Base-by-base conservation (phyloP, 1,284 basidiomycete genomes). In the Ganoderma lucidum region DNA sequence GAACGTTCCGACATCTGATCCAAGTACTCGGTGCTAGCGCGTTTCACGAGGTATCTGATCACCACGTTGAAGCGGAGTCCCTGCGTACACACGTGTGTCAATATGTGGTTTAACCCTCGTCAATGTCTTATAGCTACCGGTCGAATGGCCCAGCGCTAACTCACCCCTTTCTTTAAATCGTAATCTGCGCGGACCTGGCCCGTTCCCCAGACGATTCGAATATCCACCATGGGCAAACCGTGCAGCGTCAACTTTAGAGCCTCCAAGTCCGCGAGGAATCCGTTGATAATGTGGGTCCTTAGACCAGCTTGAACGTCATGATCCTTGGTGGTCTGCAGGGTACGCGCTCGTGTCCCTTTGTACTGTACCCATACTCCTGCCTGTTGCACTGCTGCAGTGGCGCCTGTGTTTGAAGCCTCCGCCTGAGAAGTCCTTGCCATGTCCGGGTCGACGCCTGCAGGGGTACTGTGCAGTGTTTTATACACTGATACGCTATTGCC, bases 201-300 rank as follows among this genome's bases (percentile, higher is more conserved):
- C 2, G 63, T 65, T 3, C 64, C 64, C 64, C 67, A 69, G 8
- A 69, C 32, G 30, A 69, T 62, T 42, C 37, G 62, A 9, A 65
- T 39, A 19, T 62, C 60, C 14, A 15, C n/a, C 58, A 64, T 53
- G 17, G 48, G 51, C 5, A 65, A 30, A 12, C 66, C 62, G n/a
- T n/a, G n/a, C n/a, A 64, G 28, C 0, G 44, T 61, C 41, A 69
- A 14, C 5, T 28, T 19, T 19, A 69, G 64, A 3, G 63, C 63
- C 23, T 65, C 53, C n/a, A 69, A 15, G 39, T 69, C 67, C 15
- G 39, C 59, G 2, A 35, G 60, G 35, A 65, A 56, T 23, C 65
- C 67, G 35, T 65, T 42, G 14, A 53, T 4, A 23, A 69, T 55
- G 3, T 19, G 58, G 12, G 51, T 14, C 28, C 14, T 35, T 14